Evolutionary conservation across 345 rosid genomes (phyloP).

Genomic region (Populus euphratica): DNA sequence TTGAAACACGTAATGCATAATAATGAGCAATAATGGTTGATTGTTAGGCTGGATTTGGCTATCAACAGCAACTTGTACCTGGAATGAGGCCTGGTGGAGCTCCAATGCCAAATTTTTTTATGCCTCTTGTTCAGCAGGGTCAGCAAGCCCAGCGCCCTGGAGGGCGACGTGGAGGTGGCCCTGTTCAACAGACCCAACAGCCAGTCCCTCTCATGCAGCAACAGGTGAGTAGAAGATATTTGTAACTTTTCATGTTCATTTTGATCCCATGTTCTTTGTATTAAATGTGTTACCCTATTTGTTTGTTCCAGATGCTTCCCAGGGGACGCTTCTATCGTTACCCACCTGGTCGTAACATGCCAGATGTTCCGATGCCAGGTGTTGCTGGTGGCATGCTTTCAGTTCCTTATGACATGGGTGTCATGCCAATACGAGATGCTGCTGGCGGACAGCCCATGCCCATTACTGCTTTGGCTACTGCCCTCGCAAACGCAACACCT

Average conservation of each 20-base stretch:
- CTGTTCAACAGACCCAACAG: conserved; percentile 22
- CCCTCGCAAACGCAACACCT: conserved; percentile 26
- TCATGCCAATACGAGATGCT: conserved; percentile 16
- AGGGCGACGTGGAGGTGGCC: conserved; percentile 23
- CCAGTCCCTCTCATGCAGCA: conserved; percentile 29
- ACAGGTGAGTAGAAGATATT: conserved; percentile 11
- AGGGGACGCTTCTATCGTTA: conserved; percentile 29
- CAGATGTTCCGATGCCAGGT: conserved; percentile 25
- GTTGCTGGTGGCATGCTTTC: conserved; percentile 26
- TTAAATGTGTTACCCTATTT: not conserved
- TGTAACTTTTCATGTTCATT: not conserved
- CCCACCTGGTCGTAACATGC: conserved; percentile 23
- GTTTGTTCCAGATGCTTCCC: conserved; percentile 21
- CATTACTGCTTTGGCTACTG: conserved; percentile 22
- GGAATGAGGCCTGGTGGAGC: conserved; percentile 32
- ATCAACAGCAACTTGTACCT: conserved; percentile 32
- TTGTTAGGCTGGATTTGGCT: conserved; percentile 27
- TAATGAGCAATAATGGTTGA: not conserved
- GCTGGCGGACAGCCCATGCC: conserved; percentile 20
- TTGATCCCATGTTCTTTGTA: not conserved
- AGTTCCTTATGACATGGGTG: conserved; percentile 27
- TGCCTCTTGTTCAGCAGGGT: conserved; percentile 27
- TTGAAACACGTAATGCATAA: not conserved
- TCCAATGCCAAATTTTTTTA: conserved; percentile 31
- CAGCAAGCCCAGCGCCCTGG: conserved; percentile 25